A percentile compares a stretch with the other conserved stretches of the same genome.
Conservation (phyloP, 1,284 basidiomycete species). For the Coniferiporia weirii region DNA sequence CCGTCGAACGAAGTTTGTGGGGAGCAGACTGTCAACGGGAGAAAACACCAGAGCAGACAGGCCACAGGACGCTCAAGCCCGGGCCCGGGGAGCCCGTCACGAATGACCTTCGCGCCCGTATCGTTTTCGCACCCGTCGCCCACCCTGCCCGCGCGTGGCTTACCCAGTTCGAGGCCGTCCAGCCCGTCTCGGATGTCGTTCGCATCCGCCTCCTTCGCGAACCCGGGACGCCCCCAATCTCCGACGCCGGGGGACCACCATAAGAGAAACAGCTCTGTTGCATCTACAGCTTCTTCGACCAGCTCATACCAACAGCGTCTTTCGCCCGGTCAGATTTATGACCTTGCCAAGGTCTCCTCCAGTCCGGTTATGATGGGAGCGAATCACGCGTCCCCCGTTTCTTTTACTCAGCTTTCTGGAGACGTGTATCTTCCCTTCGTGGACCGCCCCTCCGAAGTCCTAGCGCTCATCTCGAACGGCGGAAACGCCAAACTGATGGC, state of each 20-base stretch:
- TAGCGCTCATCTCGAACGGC: constrained; percentile 50
- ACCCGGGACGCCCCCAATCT: neutral
- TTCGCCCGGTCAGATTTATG: constrained; percentile 61
- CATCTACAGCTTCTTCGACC: constrained; percentile 28
- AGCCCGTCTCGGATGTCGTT: constrained; percentile 7
- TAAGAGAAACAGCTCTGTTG: neutral
- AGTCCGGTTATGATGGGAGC: constrained; percentile 32
- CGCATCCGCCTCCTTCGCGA: constrained; percentile 6
- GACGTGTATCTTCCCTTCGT: constrained; percentile 73
- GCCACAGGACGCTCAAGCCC: no score
- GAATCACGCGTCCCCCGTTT: constrained; percentile 34
- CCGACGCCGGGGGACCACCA: neutral
- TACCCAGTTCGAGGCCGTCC: neutral
- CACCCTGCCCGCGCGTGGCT: neutral
- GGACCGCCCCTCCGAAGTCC: constrained; percentile 63
- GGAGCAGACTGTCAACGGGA: neutral
- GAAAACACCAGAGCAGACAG: neutral
- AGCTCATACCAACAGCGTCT: constrained; percentile 39
- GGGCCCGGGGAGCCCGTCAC: neutral
- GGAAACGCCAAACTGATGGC: constrained; percentile 65
- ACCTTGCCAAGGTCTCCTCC: constrained; percentile 58
- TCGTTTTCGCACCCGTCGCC: neutral
- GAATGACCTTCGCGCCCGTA: neutral
- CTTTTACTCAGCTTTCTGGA: constrained; percentile 65
- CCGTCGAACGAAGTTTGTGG: constrained; percentile 27